These are phyloP conservation scores for Pichia phayaonensis DNA, from an alignment of 805 yeast genomes.

Conservation along the genomic window DNA sequence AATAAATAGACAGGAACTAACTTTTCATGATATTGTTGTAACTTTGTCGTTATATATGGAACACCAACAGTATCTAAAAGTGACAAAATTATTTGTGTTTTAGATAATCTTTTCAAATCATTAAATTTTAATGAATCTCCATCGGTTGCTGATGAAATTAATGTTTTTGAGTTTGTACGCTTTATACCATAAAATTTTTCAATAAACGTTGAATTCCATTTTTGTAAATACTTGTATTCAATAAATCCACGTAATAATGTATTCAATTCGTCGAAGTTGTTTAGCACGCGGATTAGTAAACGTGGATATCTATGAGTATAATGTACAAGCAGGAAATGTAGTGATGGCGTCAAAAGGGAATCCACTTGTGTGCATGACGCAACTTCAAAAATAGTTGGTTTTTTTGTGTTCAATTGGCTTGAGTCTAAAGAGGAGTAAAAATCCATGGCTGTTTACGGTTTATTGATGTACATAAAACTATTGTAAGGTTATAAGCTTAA, in stretches of 20 bases:
- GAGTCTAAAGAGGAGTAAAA: slow-evolving; percentile 76
- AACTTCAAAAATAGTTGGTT: slow-evolving; percentile 86
- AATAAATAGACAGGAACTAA: slow-evolving; percentile 53
- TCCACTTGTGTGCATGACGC: slow-evolving; percentile 77
- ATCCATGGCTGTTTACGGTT: slow-evolving; percentile 66
- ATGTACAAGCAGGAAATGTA: slow-evolving; percentile 71
- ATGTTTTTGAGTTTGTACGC: slow-evolving; percentile 31
- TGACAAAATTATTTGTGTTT: slow-evolving; percentile 45
- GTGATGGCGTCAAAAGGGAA: slow-evolving; percentile 69
- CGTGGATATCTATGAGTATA: slow-evolving; percentile 76
- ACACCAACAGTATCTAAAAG: slow-evolving; percentile 54
- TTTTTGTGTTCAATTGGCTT: slow-evolving; percentile 59
- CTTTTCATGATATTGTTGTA: slow-evolving; percentile 55
- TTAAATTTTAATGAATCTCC: slow-evolving; percentile 30
- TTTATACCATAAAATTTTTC: slow-evolving; percentile 90
- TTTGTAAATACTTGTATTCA: slow-evolving; percentile 61
- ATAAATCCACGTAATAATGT: slow-evolving; percentile 50
- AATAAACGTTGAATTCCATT: slow-evolving; percentile 81
- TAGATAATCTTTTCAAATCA: slow-evolving; percentile 43
- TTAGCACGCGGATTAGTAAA: slow-evolving; percentile 50
- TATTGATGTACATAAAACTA: too few relatives aligned
- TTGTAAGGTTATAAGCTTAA: too few relatives aligned
- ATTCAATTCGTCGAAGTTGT: slow-evolving; percentile 72
- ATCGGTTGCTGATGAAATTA: background rate
- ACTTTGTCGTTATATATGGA: slow-evolving; percentile 64